Evolutionary conservation across 164 flowering plant species (phyloP), one percentile per base, ranked within the genome.

Genomic region (Dillenia turbinata): DNA sequence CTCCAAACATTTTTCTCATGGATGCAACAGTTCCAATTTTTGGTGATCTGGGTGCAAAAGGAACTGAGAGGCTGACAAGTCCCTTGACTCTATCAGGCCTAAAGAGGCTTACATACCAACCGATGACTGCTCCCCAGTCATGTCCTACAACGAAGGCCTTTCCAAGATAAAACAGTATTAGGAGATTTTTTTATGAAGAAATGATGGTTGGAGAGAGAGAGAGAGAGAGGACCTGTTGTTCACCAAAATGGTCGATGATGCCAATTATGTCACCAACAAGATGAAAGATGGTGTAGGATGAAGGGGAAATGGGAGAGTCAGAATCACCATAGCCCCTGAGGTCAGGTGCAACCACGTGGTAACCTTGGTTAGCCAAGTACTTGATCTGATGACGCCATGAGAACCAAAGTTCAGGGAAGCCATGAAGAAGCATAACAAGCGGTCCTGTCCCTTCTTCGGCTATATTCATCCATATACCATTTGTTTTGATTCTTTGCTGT

Each of bases 321-420:
- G 84, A 54, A 66, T 78, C 84, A 0, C 84, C 85, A 54, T 66
- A 84, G 63, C 84, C 88, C 62, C 84, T 52, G 60, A 84, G 9
- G 49, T 84, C 88, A 40, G 85, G 85, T 33, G 86, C 86, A 10
- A 82, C 71, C 2, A 60, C 85, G 16, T 64, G 82, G 73, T 60
- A 83, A 45, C 84, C 85, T 3, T 54, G 47, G 17, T 47, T 40
- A 14, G 85, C 77, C 46, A 82, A 52, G 58, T 17, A 54, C 49
- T 9, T 43, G 10, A 82, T 82, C 69, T 78, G 89, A 59, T 80
- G 79, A 50, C 78, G 80, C 85, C 88, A 83, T 13, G 79, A 61
- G 65, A 65, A 81, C 83, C 85, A 79, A 10, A 69, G 16, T 33
- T 84, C 76, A 9, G 84, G 86, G 72, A 79, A 81, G 50, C 85